Evolutionary conservation across 2,329 filamentous ascomycete species (phyloP), one percentile per base, ranked within the genome.

Genomic region (Xylariomycetidae sp.): DNA sequence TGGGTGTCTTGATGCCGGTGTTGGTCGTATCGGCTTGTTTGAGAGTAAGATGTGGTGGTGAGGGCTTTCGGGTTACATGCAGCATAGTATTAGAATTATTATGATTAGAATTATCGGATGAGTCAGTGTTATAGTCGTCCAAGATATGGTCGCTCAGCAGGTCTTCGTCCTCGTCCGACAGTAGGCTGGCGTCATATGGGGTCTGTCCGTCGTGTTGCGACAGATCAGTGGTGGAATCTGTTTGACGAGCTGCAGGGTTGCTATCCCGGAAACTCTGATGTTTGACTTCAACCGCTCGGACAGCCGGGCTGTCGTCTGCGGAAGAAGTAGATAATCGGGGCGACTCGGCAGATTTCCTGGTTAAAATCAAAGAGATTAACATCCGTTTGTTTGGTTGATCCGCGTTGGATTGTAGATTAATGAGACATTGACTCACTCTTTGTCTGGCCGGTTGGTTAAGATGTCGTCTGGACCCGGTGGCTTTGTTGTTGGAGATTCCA

Each of bases 1-100:
- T 61, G 7, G 63, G 63, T 47, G 56, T 57, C 44, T 45, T 58
- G 33, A 48, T 25, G 17, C 52, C 49, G 40, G 46, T 51, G 34
- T 40, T 25, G 16, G 51, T 39, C 43, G 47, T 45, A 42, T 65
- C 61, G 49, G 64, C 57, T 38, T 59, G 58, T 42, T 64, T 63
- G 40, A 78, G 63, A 43, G 62, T 68, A 26, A 77, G 64, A 45
- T 76, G 70, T 39, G 69, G 72, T 49, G 70, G 72, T 38, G 65
- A 61, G 31, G 64, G 56, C 53, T 72, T 76, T 27, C 69, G 64
- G 31, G 63, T 42, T 33, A 51, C 56, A 50, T 66, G 64, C 53
- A 74, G 61, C 61, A 72, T 67, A 53, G 58, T 57, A 47, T 53
- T 49, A 49, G 51, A 54, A 48, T 49, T 51, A 56, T 62, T 60